A percentile compares a stretch with the other conserved stretches of the same genome.
Evolutionary conservation across 2,329 filamentous ascomycete genomes (phyloP).

Genomic region (Hymenotorrendiella dingleyae): DNA sequence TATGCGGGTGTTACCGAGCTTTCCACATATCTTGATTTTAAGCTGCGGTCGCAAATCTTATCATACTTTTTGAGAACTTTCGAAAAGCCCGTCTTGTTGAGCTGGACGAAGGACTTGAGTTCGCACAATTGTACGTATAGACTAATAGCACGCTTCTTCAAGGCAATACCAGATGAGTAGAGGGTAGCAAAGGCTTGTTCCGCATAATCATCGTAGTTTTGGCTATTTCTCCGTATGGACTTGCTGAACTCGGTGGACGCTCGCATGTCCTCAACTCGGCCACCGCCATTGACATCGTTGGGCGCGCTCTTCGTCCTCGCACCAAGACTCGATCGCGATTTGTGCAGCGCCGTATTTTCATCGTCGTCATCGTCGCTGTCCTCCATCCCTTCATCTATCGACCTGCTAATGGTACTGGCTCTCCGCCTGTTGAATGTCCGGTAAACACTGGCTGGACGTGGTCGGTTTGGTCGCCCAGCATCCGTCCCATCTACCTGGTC

Average conservation of each 20-base stretch:
- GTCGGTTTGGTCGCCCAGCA: slow-evolving; percentile 36
- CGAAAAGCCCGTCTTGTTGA: slow-evolving; percentile 93
- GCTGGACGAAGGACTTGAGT: slow-evolving; percentile 89
- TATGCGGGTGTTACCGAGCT: slow-evolving; percentile 70
- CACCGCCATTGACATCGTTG: slow-evolving; percentile 17
- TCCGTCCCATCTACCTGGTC: slow-evolving; percentile 36
- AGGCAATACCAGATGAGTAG: slow-evolving; percentile 68
- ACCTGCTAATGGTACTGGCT: slow-evolving; percentile 38
- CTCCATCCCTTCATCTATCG: slow-evolving; percentile 51
- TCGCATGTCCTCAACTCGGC: slow-evolving; percentile 51
- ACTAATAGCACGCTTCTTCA: slow-evolving; percentile 86
- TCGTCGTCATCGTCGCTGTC: slow-evolving; percentile 63
- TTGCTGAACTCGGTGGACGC: slow-evolving; percentile 57
- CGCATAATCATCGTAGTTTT: slow-evolving; percentile 69
- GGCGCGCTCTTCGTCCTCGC: slow-evolving; percentile 31
- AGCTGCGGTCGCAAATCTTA: slow-evolving; percentile 81
- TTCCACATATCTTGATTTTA: slow-evolving; percentile 73
- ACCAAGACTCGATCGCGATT: slow-evolving; percentile 27
- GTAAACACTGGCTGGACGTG: slow-evolving; percentile 45
- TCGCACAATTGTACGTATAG: slow-evolving; percentile 91
- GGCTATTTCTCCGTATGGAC: slow-evolving; percentile 54
- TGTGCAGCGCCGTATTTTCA: slow-evolving; percentile 44
- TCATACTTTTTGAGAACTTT: slow-evolving; percentile 99
- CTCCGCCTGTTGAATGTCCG: slow-evolving; percentile 42
- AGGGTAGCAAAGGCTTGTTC: slow-evolving; percentile 66